Conservation (phyloP, 768 basidiomycete genomes). For the Lentinula guzmanii region DNA sequence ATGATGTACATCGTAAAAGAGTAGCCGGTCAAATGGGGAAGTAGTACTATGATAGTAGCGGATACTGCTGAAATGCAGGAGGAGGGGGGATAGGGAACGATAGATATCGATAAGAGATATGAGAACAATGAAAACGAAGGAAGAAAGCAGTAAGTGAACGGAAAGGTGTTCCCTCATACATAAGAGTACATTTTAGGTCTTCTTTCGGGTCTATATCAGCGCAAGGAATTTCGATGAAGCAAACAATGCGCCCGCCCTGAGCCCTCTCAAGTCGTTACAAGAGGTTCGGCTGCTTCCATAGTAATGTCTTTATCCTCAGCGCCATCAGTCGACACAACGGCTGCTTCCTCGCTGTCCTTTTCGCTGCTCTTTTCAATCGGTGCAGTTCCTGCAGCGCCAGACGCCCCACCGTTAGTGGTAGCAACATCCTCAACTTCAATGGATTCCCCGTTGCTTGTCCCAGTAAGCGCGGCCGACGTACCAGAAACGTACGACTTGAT, state of each 20-base stretch:
- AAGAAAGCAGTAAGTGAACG: background rate
- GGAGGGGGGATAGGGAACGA: background rate
- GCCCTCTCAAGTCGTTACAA: background rate
- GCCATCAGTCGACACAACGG: background rate
- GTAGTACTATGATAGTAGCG: background rate
- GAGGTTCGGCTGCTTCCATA: background rate
- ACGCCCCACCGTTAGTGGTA: background rate
- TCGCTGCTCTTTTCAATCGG: background rate
- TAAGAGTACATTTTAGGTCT: background rate
- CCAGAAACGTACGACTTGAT: conserved; percentile 38
- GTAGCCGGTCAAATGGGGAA: background rate
- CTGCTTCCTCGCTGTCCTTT: background rate
- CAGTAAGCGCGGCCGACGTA: background rate
- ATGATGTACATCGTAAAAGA: background rate
- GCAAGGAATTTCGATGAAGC: background rate
- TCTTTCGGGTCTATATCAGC: background rate
- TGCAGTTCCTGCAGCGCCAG: background rate
- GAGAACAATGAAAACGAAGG: background rate
- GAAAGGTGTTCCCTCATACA: background rate
- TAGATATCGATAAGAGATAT: conserved; percentile 3
- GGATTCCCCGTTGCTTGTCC: background rate
- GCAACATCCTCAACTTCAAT: background rate
- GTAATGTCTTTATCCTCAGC: background rate
- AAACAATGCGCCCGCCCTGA: too few relatives aligned
- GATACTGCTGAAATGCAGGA: background rate